Evolutionary conservation across 176 grass and related monocot species (phyloP), one percentile per base, ranked within the genome.

Genomic region (Bromus sterilis): DNA sequence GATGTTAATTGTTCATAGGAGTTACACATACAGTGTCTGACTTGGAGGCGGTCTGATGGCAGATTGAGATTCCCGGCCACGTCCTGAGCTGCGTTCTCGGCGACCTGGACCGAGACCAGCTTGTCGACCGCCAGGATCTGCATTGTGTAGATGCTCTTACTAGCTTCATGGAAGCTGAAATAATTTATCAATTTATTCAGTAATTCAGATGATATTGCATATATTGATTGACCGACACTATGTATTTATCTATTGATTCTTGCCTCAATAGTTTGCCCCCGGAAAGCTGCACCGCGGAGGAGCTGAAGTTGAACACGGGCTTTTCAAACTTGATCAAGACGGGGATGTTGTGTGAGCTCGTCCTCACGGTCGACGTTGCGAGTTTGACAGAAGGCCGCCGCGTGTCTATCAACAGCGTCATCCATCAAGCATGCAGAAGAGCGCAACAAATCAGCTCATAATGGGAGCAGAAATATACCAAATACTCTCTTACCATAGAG

Each of bases 261-360:
- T 95, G 77, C 95, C 95, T 98, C 36, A 91, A 11, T 21, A 95
- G 26, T 20, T 82, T 81, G 33, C 90, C 95, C 36, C 95, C 95
- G 4, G 68, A 82, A 87, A 98, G 41, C 32, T 59, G 79, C 75
- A 98, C 72, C 15, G 90, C 84, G 8, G 92, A 98, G 64, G 90
- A 93, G 31, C 82, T 98, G 79, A 98, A 93, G 60, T 91, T 89
- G 85, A 98, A 98, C 37, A 98, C 86, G 7, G 95, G 90, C 86
- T 98, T 98, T 66, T 78, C 81, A 79, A 98, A 98, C 84, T 89
- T 91, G 39, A 98, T 82, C 44, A 98, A n/a, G 13, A 98, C 76
- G 5, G 79, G 86, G 76, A 98, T 89, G 80, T 68, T 76, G 43
- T 15, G 84, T 25, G 91, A 87, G 4, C 90, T 93, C 23, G 90